Percentiles rank a stretch among this genome's conserved stretches.
Evolutionary conservation across 2,329 filamentous ascomycete genomes (phyloP).

Genomic region (Botrytis cinerea): DNA sequence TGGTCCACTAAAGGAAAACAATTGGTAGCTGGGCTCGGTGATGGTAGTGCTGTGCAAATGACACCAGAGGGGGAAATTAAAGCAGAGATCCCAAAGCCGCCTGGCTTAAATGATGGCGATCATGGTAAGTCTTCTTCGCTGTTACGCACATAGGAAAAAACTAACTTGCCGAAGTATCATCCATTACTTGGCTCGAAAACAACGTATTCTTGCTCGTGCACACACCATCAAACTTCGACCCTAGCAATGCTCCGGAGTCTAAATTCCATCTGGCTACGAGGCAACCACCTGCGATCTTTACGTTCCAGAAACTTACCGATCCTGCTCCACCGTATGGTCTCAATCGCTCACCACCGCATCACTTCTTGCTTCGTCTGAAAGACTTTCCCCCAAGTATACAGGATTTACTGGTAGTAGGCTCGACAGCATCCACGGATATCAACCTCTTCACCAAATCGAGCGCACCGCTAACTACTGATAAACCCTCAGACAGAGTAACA

Average conservation of each 20-base stretch:
- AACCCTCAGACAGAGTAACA: slow-evolving; percentile 58
- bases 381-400: slow-evolving; percentile 79
- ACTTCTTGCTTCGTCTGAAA: slow-evolving; percentile 74
- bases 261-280: slow-evolving; percentile 80
- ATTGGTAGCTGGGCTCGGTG: slow-evolving; percentile 78
- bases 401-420: slow-evolving; percentile 80
- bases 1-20: slow-evolving; percentile 97
- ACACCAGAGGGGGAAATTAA: slow-evolving; percentile 77
- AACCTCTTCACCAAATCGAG: slow-evolving; percentile 76
- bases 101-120: slow-evolving; percentile 61
- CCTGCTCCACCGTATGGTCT: slow-evolving; percentile 72
- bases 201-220: slow-evolving; percentile 80
- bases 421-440: slow-evolving; percentile 77
- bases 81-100: slow-evolving; percentile 76
- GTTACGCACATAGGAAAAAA: slow-evolving; percentile 35
- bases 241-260: slow-evolving; percentile 57
- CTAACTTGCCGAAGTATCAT: slow-evolving; percentile 59
- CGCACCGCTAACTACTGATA: slow-evolving; percentile 62
- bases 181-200: slow-evolving; percentile 86
- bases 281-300: slow-evolving; percentile 59
- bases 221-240: slow-evolving; percentile 62
- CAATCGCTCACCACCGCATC: slow-evolving; percentile 67
- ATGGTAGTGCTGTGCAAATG: slow-evolving; percentile 82
- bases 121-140: slow-evolving; percentile 58
- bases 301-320: slow-evolving; percentile 73